These are phyloP conservation scores for Talaromyces sp. DNA, from an alignment of 2,329 filamentous ascomycete species.

Conservation along the genomic window DNA sequence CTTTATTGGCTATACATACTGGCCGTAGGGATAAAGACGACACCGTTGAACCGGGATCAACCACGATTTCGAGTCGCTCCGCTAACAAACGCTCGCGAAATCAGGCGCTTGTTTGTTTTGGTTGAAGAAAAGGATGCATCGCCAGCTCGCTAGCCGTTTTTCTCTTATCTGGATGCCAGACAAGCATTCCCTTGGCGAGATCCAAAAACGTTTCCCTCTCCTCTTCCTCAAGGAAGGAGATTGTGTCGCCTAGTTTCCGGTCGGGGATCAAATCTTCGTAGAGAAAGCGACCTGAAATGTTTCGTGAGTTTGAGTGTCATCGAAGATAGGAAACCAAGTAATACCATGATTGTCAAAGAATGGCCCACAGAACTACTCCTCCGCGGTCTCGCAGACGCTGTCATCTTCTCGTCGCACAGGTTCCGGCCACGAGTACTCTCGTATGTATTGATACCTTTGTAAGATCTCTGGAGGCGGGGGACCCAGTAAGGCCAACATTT, in stretches of 20 bases:
- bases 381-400: slow-evolving; percentile 26
- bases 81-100: background rate
- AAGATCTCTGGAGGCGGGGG: slow-evolving; percentile 25
- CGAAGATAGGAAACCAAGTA: background rate
- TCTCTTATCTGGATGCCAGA: slow-evolving; percentile 24
- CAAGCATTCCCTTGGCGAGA: slow-evolving; percentile 26
- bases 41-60: background rate
- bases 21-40: background rate
- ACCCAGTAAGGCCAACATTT: slow-evolving; percentile 41
- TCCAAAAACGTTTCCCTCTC: slow-evolving; percentile 28
- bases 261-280: slow-evolving; percentile 29
- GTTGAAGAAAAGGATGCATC: slow-evolving; percentile 26
- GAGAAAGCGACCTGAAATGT: slow-evolving; percentile 25
- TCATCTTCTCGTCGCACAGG: slow-evolving; percentile 19
- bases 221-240: slow-evolving; percentile 22
- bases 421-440: slow-evolving; percentile 24
- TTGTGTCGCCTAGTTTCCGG: slow-evolving; percentile 23
- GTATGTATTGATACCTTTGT: slow-evolving; percentile 28
- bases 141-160: slow-evolving; percentile 25
- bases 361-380: slow-evolving; percentile 32
- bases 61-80: background rate
- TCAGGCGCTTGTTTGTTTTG: slow-evolving; percentile 8
- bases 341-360: slow-evolving; percentile 32
- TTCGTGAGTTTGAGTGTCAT: background rate
- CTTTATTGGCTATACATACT: too few relatives aligned